A percentile compares a stretch with the other conserved stretches of the same genome.
Evolutionary conservation across 2,329 filamentous ascomycete species (phyloP).

Genomic region (Colletotrichum euphorbiae): DNA sequence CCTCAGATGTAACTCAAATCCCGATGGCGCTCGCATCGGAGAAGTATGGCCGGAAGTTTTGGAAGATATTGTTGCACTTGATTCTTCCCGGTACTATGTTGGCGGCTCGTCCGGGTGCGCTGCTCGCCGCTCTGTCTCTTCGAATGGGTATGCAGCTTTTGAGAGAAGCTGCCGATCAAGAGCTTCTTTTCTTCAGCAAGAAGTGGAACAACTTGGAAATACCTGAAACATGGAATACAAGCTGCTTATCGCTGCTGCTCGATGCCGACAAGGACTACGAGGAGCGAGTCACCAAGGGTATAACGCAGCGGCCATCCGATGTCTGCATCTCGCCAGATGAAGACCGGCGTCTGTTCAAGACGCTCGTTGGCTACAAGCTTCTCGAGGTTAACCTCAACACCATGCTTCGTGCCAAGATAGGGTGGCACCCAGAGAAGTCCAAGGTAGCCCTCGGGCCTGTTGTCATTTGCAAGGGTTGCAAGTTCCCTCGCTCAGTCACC

Average conservation of each 20-base stretch:
- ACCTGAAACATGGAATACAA: conserved; percentile 62
- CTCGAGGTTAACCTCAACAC: conserved; percentile 59
- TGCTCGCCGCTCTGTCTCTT: conserved; percentile 61
- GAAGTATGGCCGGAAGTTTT: conserved; percentile 54
- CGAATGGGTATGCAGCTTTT: conserved; percentile 59
- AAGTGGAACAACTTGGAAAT: conserved; percentile 61
- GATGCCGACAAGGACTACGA: conserved; percentile 56
- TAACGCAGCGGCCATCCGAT: conserved; percentile 36
- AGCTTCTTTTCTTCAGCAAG: conserved; percentile 54
- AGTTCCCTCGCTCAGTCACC: conserved; percentile 61
- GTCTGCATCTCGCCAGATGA: conserved; percentile 47
- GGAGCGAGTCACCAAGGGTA: conserved; percentile 44
- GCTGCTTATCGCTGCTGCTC: conserved; percentile 58
- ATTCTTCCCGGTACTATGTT: conserved; percentile 62
- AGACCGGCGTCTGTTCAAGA: conserved; percentile 57
- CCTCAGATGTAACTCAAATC: conserved; percentile 53
- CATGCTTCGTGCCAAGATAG: conserved; percentile 54
- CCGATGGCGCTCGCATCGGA: conserved; percentile 55
- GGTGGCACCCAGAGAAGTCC: conserved; percentile 60
- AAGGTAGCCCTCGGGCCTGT: conserved; percentile 56
- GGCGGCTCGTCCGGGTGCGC: conserved; percentile 55
- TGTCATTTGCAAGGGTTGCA: conserved; percentile 54
- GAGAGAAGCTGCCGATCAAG: conserved; percentile 52
- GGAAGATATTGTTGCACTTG: conserved; percentile 60
- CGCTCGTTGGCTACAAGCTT: conserved; percentile 59